phyloP scores from a whole-genome alignment of 805 yeast genomes.

The Suhomyces pyralidae region DNA sequence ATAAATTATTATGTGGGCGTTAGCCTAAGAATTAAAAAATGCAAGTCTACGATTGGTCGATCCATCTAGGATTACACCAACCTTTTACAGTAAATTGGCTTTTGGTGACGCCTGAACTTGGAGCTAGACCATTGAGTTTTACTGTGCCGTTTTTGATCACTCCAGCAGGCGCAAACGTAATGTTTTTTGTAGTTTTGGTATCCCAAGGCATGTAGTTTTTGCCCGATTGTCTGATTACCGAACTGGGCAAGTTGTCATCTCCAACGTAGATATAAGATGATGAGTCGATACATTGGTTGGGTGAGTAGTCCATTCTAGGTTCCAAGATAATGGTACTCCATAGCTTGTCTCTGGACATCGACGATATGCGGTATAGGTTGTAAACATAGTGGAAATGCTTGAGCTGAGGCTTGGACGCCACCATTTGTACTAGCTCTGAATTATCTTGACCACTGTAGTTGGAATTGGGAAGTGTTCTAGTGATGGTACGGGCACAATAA shows the following conservation, averaged over 20 bases:
- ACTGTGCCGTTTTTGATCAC: slow-evolving; percentile 16
- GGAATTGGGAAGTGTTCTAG: slow-evolving; percentile 20
- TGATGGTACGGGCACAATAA: slow-evolving; percentile 33
- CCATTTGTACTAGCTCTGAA: slow-evolving; percentile 12
- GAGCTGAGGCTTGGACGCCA: slow-evolving; percentile 13
- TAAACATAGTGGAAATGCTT: slow-evolving; percentile 25
- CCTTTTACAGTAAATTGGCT: slow-evolving; percentile 51
- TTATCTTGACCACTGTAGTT: slow-evolving; percentile 12
- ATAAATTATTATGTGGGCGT: not conserved
- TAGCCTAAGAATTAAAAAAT: not conserved
- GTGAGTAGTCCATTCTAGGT: slow-evolving; percentile 45
- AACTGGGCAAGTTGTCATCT: slow-evolving; percentile 9
- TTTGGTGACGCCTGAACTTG: slow-evolving; percentile 37
- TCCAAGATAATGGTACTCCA: slow-evolving; percentile 54
- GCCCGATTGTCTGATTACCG: slow-evolving; percentile 5
- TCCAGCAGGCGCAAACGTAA: slow-evolving; percentile 31
- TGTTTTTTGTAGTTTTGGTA: not conserved
- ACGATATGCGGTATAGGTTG: slow-evolving; percentile 34
- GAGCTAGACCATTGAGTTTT: slow-evolving; percentile 30
- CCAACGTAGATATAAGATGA: slow-evolving; percentile 24
- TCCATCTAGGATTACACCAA: slow-evolving; percentile 49
- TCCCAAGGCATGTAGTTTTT: slow-evolving; percentile 10
- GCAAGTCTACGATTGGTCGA: slow-evolving; percentile 7
- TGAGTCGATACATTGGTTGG: slow-evolving; percentile 17
- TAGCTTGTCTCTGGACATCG: slow-evolving; percentile 46